Percentiles rank a stretch among this genome's conserved stretches.
Conservation (phyloP, 352 stramenopile species). For the Phytophthora pluvialis region DNA sequence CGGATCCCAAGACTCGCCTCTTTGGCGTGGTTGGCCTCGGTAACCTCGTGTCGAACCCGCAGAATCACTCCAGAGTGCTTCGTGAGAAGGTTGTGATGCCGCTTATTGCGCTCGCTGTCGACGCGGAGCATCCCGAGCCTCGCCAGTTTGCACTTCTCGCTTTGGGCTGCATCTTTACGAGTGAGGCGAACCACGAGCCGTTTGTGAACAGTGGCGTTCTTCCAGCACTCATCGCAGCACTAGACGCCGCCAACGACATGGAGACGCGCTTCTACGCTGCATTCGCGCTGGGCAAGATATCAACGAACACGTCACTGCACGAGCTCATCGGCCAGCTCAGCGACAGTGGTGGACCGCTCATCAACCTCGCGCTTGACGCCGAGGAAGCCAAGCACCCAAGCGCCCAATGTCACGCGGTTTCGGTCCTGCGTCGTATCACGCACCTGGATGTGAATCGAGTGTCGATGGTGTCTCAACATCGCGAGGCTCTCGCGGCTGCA, state of each 20-base stretch:
- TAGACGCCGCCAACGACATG: slow-evolving; percentile 72
- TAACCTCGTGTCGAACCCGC: slow-evolving; percentile 91
- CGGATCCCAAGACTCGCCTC: slow-evolving; percentile 72
- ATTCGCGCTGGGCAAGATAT: slow-evolving; percentile 94
- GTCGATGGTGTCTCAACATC: slow-evolving; percentile 74
- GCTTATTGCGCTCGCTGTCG: slow-evolving; percentile 61
- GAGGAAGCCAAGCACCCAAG: slow-evolving; percentile 51
- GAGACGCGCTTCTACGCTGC: slow-evolving; percentile 94
- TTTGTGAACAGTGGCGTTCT: slow-evolving; percentile 82
- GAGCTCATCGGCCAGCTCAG: slow-evolving; percentile 65
- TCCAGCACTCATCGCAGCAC: slow-evolving; percentile 65
- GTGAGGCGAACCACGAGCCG: slow-evolving; percentile 59
- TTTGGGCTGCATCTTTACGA: slow-evolving; percentile 84
- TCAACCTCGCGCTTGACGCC: slow-evolving; percentile 65
- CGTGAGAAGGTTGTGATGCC: slow-evolving; percentile 62
- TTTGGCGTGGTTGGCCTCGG: slow-evolving; percentile 91
- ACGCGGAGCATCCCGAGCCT: slow-evolving; percentile 50
- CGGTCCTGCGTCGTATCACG: slow-evolving; percentile 88
- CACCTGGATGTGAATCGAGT: slow-evolving; percentile 83
- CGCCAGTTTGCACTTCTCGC: slow-evolving; percentile 85
- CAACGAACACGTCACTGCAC: slow-evolving; percentile 78
- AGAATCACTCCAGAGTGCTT: slow-evolving; percentile 81
- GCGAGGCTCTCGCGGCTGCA: slow-evolving; percentile 60
- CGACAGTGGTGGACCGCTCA: slow-evolving; percentile 53
- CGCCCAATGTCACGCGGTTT: slow-evolving; percentile 91